Evolutionary conservation across 2,329 filamentous ascomycete species (phyloP), one percentile per base, ranked within the genome.

Genomic region (Leptographium flavum): DNA sequence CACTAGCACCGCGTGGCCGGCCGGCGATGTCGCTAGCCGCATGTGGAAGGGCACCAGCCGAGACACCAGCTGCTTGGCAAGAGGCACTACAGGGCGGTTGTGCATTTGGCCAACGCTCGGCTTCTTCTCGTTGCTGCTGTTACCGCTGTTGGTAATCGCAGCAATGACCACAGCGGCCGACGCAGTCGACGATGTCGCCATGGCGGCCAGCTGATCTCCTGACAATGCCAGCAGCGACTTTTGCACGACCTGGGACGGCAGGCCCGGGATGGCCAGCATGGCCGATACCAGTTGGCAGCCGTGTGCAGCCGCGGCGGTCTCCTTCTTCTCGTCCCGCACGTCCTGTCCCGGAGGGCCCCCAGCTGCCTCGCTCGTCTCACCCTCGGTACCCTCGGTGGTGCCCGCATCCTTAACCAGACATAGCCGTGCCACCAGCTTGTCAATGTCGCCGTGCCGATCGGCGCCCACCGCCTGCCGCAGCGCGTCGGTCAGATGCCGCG

Each of bases 221-320:
- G 69, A 65, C 52, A 83, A 70, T 4, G 74, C 67, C 19, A 81
- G 64, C 22, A 92, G 63, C n/a, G 81, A 76, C 15, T 79, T 74
- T 57, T 92, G 85, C 28, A 94, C 74, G 11, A 88, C 71, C 42
- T 76, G 76, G 46, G 75, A 72, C 2, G 88, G 68, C 1, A 73
- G 62, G 0, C 86, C 86, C 0, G 83, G 75, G 23, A 86, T 80
- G 8, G 74, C 66, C 42, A 96, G 76, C 67, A 98, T 82, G 4
- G 83, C 67, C 50, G 92, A 81, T 9, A 84, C 80, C 25, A 98
- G 73, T 39, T 94, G 72, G 19, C 85, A 87, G 48, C 83, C 86
- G 64, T 98, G 88, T 3, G 69, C 70, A 30, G 70, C 61, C 21
- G 74, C 60, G 27, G 70, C 67, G 27, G 67, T 51, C 25, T 57